Conservation (phyloP, 2,329 filamentous ascomycete genomes). For the Exophiala sideris region DNA sequence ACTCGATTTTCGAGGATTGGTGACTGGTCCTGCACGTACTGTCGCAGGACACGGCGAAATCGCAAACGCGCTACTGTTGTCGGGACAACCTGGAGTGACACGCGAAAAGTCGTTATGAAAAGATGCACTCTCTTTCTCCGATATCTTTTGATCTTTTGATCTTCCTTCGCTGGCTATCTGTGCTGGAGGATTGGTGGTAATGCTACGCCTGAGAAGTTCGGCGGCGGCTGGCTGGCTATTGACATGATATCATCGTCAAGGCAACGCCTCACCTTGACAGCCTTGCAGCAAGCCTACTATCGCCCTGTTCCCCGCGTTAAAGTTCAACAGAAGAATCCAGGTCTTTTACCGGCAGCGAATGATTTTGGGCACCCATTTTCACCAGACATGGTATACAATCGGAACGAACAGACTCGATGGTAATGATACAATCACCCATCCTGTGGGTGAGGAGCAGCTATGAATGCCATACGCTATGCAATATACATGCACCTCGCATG, state of each 20-base stretch:
- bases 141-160: not conserved
- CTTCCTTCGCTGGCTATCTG: not conserved
- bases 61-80: not conserved
- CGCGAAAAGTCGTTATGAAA: too few relatives aligned
- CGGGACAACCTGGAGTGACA: not conserved
- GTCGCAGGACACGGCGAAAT: not conserved
- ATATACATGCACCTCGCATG: not conserved
- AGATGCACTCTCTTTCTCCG: too few relatives aligned
- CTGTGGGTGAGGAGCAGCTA: not conserved
- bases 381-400: not conserved
- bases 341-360: too few relatives aligned
- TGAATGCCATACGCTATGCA: not conserved
- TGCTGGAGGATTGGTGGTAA: not conserved
- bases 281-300: not conserved
- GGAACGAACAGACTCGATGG: not conserved
- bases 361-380: too few relatives aligned
- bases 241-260: constrained; percentile 1
- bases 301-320: not conserved
- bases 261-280: not conserved
- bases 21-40: not conserved
- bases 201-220: constrained; percentile 1
- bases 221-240: not conserved
- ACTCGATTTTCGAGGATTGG: not conserved
- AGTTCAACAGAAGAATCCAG: too few relatives aligned
- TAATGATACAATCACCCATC: not conserved